A percentile compares a stretch with the other conserved stretches of the same genome.
Conservation (phyloP, 179 eudicot species). For the Camellia oleifera region DNA sequence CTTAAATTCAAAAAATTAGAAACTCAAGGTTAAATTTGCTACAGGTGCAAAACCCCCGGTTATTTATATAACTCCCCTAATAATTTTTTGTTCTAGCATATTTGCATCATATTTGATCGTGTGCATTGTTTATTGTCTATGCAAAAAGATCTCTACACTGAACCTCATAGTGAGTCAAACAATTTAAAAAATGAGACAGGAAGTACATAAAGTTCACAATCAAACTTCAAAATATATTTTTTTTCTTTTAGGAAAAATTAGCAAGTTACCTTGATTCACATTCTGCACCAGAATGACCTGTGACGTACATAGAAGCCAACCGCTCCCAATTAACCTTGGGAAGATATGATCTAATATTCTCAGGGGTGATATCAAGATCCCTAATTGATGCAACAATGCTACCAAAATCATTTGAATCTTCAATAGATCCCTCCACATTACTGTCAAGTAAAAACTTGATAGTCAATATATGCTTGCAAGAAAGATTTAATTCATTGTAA, state of each 20-base stretch:
- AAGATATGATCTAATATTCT: constrained; percentile 52
- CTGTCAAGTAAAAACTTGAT: constrained; percentile 29
- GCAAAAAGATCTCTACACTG: background rate
- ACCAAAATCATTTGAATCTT: constrained; percentile 41
- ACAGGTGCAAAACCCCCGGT: too few species aligned
- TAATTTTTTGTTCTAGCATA: background rate
- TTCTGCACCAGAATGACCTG: constrained; percentile 72
- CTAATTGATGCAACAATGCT: constrained; percentile 47
- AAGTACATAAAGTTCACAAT: background rate
- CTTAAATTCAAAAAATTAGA: too few species aligned
- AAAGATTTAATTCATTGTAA: background rate
- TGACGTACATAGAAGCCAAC: constrained; percentile 56
- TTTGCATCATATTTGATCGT: background rate
- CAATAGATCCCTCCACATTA: constrained; percentile 36
- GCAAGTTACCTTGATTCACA: constrained; percentile 68
- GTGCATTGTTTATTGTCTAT: background rate
- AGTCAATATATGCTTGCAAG: background rate
- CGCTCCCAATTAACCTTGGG: constrained; percentile 82
- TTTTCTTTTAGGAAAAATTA: background rate
- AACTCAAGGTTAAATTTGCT: too few species aligned
- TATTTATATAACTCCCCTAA: too few species aligned
- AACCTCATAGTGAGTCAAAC: background rate
- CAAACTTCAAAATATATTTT: background rate
- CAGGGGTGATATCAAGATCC: constrained; percentile 55
- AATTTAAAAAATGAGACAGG: background rate